These are phyloP conservation scores for Ehretia macrophylla DNA, from an alignment of 257 asterid genomes.

Conservation along the genomic window DNA sequence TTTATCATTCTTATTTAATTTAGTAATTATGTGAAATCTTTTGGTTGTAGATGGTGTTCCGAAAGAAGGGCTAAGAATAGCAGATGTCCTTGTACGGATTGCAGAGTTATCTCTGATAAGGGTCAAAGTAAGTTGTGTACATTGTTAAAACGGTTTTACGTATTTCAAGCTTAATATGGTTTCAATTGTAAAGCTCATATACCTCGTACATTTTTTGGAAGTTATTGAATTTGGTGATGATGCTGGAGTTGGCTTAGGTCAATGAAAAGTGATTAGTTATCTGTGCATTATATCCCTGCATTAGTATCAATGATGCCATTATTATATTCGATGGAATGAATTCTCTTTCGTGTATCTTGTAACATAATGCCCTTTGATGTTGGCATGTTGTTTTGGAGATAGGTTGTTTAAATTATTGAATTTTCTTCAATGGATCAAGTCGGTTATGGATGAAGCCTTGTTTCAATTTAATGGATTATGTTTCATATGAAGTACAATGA, in stretches of 20 bases:
- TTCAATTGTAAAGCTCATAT: neutral
- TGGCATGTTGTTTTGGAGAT: no score
- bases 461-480: no score
- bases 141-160: neutral
- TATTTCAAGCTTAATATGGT: neutral
- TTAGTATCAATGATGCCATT: no score
- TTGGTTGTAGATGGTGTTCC: conserved; percentile 91
- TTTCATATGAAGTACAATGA: no score
- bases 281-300: neutral
- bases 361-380: no score
- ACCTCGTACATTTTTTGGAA: neutral
- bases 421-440: no score
- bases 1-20: conserved; percentile 17
- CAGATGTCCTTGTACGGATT: conserved; percentile 82
- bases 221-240: neutral
- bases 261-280: neutral
- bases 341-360: no score
- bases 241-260: neutral
- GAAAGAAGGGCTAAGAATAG: conserved; percentile 86
- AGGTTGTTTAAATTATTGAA: no score
- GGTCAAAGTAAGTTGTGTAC: conserved; percentile 82
- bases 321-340: no score
- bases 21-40: conserved; percentile 7
- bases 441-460: no score
- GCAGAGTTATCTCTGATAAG: conserved; percentile 60